Conservation (phyloP, 192 early-diverging fungal species). For the Backusella mclennaniae region DNA sequence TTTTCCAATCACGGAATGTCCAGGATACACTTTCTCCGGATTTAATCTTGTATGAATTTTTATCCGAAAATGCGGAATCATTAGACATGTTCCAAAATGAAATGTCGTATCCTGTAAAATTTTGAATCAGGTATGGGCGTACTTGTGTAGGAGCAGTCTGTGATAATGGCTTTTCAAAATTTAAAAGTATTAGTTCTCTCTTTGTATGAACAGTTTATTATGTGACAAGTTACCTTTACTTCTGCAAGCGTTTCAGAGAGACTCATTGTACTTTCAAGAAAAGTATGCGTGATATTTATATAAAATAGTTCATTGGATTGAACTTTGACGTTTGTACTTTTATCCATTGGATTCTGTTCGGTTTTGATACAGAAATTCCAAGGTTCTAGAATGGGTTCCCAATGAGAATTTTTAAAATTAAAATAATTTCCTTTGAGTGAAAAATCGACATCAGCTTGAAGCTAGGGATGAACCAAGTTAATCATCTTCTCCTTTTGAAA, state of each 20-base stretch:
- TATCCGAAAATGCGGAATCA: conserved; percentile 41
- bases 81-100: conserved; percentile 68
- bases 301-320: conserved; percentile 61
- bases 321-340: conserved; percentile 51
- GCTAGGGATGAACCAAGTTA: not conserved
- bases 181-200: not conserved
- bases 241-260: conserved; percentile 44
- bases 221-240: conserved; percentile 16
- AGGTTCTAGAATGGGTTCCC: conserved; percentile 87
- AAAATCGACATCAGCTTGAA: conserved; percentile 58
- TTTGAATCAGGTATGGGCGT: conserved; percentile 72
- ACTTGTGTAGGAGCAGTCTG: conserved; percentile 14
- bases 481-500: not conserved
- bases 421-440: conserved; percentile 72
- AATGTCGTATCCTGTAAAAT: conserved; percentile 78
- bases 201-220: not conserved
- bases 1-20: conserved; percentile 83
- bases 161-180: conserved; percentile 12
- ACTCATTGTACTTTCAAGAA: conserved; percentile 48
- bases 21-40: conserved; percentile 66
- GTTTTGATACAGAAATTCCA: conserved; percentile 57
- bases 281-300: conserved; percentile 70
- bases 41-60: conserved; percentile 44
- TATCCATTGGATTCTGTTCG: conserved; percentile 18
- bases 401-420: conserved; percentile 86